Evolutionary conservation across 2,329 filamentous ascomycete species (phyloP), one percentile per base, ranked within the genome.

Genomic region (Blastomyces parvus): DNA sequence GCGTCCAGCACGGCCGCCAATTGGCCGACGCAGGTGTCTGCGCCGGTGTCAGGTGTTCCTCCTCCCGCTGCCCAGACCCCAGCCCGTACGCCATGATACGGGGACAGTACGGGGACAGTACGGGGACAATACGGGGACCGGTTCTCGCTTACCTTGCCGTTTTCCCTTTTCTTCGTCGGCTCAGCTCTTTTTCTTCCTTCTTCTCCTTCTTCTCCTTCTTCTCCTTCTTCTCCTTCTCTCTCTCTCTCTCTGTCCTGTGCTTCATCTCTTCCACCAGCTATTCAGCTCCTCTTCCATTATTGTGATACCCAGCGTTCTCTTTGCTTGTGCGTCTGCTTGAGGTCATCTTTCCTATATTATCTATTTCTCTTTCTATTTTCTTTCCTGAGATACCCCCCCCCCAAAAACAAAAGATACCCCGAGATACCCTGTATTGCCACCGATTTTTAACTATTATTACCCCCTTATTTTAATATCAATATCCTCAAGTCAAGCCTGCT

Each of bases 251-350:
- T 58, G 3, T 65, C 66, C 65, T 63, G 65, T 67, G 60, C 64
- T 66, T 64, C 61, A 53, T 50, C 60, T 64, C 65, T 64, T 64
- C 62, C 48, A 46, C n/a, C 64, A 61, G 42, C 52, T 65, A 44
- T 58, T 63, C 62, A 62, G 65, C 60, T 62, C 66, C 67, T 64
- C 66, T 67, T 71, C 70, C 68, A 68, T 70, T n/a, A 33, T 33
- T 72, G 68, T 76, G 70, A 72, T 74, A 74, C 74, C 73, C 72
- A 73, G 73, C 73, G 75, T 75, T 70, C 74, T 72, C 69, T 70
- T 69, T 67, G 66, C 61, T 70, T 69, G 66, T 71, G 66, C 61
- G 69, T 69, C 66, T 71, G 70, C 69, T 69, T 62, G 65, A 69
- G 68, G 70, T 69, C 65, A 60, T 65, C 64, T 65, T 65, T 67